Percentiles rank a stretch among this genome's conserved stretches.
Conservation (phyloP, 352 stramenopile genomes). For the Pythium dissimile region DNA sequence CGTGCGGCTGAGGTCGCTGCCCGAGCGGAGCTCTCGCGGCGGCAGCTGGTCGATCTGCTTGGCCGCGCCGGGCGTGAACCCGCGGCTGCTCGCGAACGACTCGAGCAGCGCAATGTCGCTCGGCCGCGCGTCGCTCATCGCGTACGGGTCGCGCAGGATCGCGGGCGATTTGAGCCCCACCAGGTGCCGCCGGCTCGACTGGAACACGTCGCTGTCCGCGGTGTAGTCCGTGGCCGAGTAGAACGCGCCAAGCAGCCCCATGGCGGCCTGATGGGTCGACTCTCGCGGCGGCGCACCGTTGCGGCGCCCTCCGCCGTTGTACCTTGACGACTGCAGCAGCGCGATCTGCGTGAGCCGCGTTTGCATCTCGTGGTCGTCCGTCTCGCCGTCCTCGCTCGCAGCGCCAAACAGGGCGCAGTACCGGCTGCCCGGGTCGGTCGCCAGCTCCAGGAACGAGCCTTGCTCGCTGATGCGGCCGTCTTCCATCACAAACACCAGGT, state of each 20-base stretch:
- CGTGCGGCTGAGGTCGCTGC: background rate
- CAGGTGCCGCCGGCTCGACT: background rate
- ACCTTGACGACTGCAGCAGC: slow-evolving; percentile 84
- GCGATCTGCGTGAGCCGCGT: slow-evolving; percentile 41
- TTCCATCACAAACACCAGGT: slow-evolving; percentile 79
- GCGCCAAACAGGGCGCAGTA: slow-evolving; percentile 25
- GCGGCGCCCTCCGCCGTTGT: slow-evolving; percentile 28
- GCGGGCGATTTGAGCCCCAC: slow-evolving; percentile 2
- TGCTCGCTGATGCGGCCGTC: slow-evolving; percentile 70
- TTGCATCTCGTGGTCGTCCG: slow-evolving; percentile 8
- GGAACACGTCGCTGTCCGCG: background rate
- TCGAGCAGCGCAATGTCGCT: slow-evolving; percentile 24
- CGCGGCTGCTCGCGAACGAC: background rate
- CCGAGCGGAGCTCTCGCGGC: background rate
- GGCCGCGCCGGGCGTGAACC: background rate
- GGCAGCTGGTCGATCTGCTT: slow-evolving; percentile 5
- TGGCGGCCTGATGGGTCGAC: slow-evolving; percentile 46
- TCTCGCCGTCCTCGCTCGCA: background rate
- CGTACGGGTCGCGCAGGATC: background rate
- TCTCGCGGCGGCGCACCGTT: slow-evolving; percentile 21
- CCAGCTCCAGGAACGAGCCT: slow-evolving; percentile 73
- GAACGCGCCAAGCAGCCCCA: background rate
- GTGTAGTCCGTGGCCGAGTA: background rate
- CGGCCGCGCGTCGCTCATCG: background rate
- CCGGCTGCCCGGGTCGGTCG: slow-evolving; percentile 29